A percentile compares a stretch with the other conserved stretches of the same genome.
These are phyloP conservation scores for Globisporangium paddicum DNA, from an alignment of 352 stramenopile species.

Conservation along the genomic window DNA sequence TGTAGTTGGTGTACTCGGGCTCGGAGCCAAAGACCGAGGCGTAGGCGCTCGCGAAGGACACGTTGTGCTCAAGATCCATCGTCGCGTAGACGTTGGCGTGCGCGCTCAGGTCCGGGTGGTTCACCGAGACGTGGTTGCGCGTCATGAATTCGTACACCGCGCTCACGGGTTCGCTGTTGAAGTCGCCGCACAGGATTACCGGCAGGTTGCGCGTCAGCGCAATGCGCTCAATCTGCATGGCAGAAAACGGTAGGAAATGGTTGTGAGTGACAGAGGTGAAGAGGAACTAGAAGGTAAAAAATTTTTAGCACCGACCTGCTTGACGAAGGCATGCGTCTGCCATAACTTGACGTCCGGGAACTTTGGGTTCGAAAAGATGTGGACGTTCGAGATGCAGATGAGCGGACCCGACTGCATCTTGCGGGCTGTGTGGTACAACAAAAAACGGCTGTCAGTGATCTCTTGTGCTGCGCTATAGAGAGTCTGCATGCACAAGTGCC, in stretches of 20 bases:
- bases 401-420: slow-evolving; percentile 56
- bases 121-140: slow-evolving; percentile 72
- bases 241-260: background rate
- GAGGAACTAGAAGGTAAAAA: background rate
- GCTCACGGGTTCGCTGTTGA: slow-evolving; percentile 97
- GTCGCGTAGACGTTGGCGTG: slow-evolving; percentile 31
- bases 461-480: too few relatives aligned
- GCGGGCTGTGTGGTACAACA: slow-evolving; percentile 17
- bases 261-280: background rate
- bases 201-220: slow-evolving; percentile 78
- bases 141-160: slow-evolving; percentile 97
- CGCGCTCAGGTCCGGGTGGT: slow-evolving; percentile 90
- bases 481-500: too few relatives aligned
- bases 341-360: slow-evolving; percentile 99
- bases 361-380: slow-evolving; percentile 98
- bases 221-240: slow-evolving; percentile 64
- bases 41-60: slow-evolving; percentile 94
- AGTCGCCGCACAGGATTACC: slow-evolving; percentile 97
- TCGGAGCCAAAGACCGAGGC: slow-evolving; percentile 94
- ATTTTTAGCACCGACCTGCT: slow-evolving; percentile 45
- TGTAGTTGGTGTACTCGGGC: slow-evolving; percentile 98
- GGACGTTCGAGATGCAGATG: slow-evolving; percentile 97
- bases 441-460: background rate
- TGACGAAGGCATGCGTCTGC: slow-evolving; percentile 90
- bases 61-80: slow-evolving; percentile 89